phyloP scores from a whole-genome alignment of 441 rosid species.

The Corymbia citriodora region DNA sequence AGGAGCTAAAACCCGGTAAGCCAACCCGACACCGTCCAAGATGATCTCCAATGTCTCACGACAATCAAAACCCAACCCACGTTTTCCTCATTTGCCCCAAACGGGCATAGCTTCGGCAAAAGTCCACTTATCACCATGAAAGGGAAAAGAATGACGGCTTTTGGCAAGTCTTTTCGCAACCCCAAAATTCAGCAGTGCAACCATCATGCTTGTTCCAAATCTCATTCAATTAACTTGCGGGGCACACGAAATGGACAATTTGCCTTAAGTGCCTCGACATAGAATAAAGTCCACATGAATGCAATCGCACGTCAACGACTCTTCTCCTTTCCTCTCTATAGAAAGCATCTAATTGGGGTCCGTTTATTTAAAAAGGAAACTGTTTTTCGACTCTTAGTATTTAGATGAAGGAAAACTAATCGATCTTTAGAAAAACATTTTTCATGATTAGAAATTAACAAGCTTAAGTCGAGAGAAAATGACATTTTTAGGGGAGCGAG shows the following conservation, averaged over 20 bases:
- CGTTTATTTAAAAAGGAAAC: not conserved
- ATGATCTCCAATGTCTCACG: not conserved
- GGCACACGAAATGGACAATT: not conserved
- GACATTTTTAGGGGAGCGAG: not conserved
- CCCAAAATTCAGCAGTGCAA: not conserved
- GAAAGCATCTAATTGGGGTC: not conserved
- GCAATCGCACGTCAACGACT: not conserved
- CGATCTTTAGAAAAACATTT: fast-evolving
- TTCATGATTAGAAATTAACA: fast-evolving
- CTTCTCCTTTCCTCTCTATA: not conserved
- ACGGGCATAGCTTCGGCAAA: not conserved
- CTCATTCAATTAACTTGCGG: not conserved
- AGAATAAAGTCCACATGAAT: not conserved
- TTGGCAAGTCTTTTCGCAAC: not conserved
- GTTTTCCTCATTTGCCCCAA: not conserved
- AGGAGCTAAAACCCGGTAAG: not conserved
- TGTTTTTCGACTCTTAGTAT: fast-evolving
- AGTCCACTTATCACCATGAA: not conserved
- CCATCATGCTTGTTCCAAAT: not conserved
- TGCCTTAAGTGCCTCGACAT: not conserved
- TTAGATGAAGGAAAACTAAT: fast-evolving
- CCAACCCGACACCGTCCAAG: not conserved
- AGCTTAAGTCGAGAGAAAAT: not conserved
- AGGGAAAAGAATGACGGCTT: not conserved
- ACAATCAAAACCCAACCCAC: not conserved